Percentiles rank a stretch among this genome's conserved stretches.
These are phyloP conservation scores for Pyrrhoderma noxium DNA, from an alignment of 1,284 basidiomycete genomes.

Conservation along the genomic window DNA sequence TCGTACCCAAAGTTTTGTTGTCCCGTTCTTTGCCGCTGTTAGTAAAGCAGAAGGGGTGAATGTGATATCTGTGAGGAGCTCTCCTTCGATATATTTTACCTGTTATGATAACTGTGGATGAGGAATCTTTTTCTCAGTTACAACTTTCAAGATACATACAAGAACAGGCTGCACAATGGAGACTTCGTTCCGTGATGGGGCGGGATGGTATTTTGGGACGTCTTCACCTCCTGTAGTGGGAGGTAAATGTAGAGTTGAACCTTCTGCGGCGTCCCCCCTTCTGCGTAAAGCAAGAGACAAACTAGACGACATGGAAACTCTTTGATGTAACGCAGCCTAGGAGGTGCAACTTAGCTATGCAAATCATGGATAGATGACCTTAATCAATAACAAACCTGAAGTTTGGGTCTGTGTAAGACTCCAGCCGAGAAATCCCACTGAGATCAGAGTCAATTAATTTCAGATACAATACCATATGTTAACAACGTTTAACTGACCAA, in stretches of 20 bases:
- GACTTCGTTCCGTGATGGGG: slow-evolving; percentile 83
- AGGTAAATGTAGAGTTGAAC: slow-evolving; percentile 50
- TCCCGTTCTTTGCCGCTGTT: slow-evolving; percentile 65
- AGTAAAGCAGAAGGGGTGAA: slow-evolving; percentile 74
- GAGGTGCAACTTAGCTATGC: background rate
- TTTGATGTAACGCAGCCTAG: slow-evolving; percentile 53
- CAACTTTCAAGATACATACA: slow-evolving; percentile 41
- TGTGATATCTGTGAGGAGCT: slow-evolving; percentile 60
- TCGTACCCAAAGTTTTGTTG: slow-evolving; percentile 78
- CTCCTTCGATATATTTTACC: slow-evolving; percentile 74
- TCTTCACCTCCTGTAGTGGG: slow-evolving; percentile 28
- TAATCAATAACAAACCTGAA: slow-evolving; percentile 21
- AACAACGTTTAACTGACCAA: slow-evolving; percentile 64
- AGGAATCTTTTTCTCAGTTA: background rate
- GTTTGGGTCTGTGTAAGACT: slow-evolving; percentile 67
- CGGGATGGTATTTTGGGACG: slow-evolving; percentile 67
- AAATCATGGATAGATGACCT: background rate
- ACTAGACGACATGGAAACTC: slow-evolving; percentile 68
- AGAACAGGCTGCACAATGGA: slow-evolving; percentile 88
- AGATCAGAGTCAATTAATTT: background rate
- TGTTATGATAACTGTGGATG: slow-evolving; percentile 26
- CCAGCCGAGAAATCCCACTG: slow-evolving; percentile 91
- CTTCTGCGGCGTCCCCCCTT: slow-evolving; percentile 31
- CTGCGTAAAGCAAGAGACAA: slow-evolving; percentile 61
- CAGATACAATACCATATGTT: background rate